Percentiles rank a stretch among this genome's conserved stretches.
Conservation (phyloP, 2,329 filamentous ascomycete species). For the Fusarium liriodendri region DNA sequence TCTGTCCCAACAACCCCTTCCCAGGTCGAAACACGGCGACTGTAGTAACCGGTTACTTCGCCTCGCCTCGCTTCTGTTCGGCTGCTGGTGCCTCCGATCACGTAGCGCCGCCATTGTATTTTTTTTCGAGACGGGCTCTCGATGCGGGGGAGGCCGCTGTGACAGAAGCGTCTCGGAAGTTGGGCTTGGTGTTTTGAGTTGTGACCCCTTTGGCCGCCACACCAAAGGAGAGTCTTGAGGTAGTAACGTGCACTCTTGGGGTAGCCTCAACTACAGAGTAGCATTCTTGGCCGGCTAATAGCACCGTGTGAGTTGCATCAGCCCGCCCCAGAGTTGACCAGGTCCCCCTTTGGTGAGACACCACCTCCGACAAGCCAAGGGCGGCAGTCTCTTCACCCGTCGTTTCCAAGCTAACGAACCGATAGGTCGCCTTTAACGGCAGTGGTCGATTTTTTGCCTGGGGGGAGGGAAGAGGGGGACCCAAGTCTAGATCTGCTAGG, state of each 20-base stretch:
- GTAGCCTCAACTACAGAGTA: conserved; percentile 26
- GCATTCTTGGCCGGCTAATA: conserved; percentile 10
- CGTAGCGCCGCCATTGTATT: conserved; percentile 11
- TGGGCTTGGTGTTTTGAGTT: conserved; percentile 43
- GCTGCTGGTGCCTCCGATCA: conserved; percentile 32
- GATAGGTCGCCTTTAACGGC: background rate
- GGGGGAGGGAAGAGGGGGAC: too few species aligned
- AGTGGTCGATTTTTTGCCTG: background rate
- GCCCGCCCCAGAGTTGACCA: background rate
- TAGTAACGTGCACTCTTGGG: background rate
- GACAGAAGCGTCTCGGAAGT: conserved; percentile 51
- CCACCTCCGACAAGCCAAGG: conserved; percentile 34
- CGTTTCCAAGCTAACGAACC: background rate
- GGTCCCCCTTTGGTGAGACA: conserved; percentile 30
- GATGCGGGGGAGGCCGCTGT: conserved; percentile 42
- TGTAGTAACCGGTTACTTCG: conserved; percentile 28
- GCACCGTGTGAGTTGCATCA: conserved; percentile 21
- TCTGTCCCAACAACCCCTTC: conserved; percentile 5
- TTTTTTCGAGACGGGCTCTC: conserved; percentile 26
- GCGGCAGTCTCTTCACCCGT: conserved; percentile 28
- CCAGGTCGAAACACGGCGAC: conserved; percentile 38
- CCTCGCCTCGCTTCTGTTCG: conserved; percentile 22
- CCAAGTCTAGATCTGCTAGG: conserved; percentile 13
- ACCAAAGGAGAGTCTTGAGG: conserved; percentile 1
- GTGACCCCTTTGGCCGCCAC: conserved; percentile 14